Conservation (phyloP, 306 rosid species). For the Citrullus mucosospermus region DNA sequence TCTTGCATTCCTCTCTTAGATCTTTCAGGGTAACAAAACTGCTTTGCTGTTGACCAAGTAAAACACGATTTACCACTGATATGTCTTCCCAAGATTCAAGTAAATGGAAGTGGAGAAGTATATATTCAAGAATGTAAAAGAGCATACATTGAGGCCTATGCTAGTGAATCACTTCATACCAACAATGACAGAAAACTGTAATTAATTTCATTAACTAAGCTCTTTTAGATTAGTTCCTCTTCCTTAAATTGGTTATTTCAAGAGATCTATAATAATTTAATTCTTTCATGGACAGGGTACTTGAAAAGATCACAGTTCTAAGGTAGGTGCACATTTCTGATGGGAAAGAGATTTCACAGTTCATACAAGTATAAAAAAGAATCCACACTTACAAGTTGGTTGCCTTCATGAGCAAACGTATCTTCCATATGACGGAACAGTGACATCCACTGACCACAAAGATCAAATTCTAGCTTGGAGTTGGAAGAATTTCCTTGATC, state of each 20-base stretch:
- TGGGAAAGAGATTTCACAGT: not conserved
- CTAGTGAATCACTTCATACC: not conserved
- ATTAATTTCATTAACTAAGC: not conserved
- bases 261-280: not conserved
- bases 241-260: not conserved
- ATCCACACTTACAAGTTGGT: conserved; percentile 54
- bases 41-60: conserved; percentile 43
- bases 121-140: not conserved
- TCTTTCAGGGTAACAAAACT: conserved; percentile 38
- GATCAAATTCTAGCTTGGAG: conserved; percentile 40
- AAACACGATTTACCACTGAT: not conserved
- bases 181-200: not conserved
- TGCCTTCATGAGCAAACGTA: conserved; percentile 40
- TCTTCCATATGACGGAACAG: conserved; percentile 70
- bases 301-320: not conserved
- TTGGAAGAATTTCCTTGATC: conserved; percentile 21
- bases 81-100: not conserved
- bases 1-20: conserved; percentile 77
- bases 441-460: conserved; percentile 70
- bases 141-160: not conserved
- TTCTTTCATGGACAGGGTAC: not conserved
- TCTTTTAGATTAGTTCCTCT: not conserved
- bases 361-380: not conserved
- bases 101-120: not conserved
- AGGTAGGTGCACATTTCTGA: not conserved